These are phyloP conservation scores for Lycium barbarum DNA, from an alignment of 257 asterid genomes.

Conservation along the genomic window DNA sequence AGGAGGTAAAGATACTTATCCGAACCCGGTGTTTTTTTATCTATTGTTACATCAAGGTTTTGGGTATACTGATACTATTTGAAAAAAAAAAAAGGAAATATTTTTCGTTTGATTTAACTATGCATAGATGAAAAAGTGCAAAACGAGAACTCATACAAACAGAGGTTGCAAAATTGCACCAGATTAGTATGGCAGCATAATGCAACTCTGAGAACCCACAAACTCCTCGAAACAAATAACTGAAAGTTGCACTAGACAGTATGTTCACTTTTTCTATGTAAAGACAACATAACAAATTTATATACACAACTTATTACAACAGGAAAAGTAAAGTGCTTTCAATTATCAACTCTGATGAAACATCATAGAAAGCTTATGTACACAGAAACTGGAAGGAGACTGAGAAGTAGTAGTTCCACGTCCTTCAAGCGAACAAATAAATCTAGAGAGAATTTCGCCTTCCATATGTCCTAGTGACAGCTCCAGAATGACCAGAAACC, in stretches of 20 bases:
- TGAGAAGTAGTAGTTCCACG: not conserved
- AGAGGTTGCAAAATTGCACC: not conserved
- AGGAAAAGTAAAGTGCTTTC: not conserved
- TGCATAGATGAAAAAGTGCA: not conserved
- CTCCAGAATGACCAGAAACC: not conserved
- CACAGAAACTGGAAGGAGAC: not conserved
- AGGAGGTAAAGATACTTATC: too few species aligned
- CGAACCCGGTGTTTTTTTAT: too few species aligned
- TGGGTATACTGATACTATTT: too few species aligned
- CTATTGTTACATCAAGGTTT: too few species aligned
- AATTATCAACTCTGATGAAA: slow-evolving; percentile 17
- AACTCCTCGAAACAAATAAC: not conserved
- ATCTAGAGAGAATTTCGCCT: not conserved
- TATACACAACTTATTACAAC: not conserved
- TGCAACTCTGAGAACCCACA: too few species aligned
- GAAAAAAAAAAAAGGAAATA: too few species aligned
- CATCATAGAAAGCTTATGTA: not conserved
- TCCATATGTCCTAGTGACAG: slow-evolving; percentile 7
- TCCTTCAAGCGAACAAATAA: not conserved
- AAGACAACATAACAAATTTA: not conserved
- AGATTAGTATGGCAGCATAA: too few species aligned
- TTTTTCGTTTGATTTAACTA: not conserved
- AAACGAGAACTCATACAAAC: not conserved
- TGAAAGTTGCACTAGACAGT: slow-evolving; percentile 4
- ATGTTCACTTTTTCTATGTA: not conserved